A percentile compares a stretch with the other conserved stretches of the same genome.
Conservation (phyloP, 345 rosid species). For the Corymbia maculata region DNA sequence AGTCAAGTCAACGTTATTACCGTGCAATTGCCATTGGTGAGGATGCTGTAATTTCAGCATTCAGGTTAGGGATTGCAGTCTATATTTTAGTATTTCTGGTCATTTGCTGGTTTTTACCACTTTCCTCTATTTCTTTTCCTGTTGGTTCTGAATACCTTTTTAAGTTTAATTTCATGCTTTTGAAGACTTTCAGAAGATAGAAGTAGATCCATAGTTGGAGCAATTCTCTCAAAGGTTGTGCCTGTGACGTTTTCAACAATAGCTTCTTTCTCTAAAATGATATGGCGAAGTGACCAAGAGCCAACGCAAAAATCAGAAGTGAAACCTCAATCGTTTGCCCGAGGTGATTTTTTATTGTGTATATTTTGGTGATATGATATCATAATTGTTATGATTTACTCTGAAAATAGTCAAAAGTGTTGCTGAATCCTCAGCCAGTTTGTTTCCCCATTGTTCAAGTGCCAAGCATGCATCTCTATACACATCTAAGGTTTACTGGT, state of each 20-base stretch:
- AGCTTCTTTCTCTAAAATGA: constrained; percentile 77
- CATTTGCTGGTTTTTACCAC: not conserved
- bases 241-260: constrained; percentile 94
- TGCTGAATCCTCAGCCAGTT: not conserved
- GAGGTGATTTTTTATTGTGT: constrained; percentile 34
- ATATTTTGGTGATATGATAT: not conserved
- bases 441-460: not conserved
- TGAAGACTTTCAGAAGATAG: constrained; percentile 88
- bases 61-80: constrained; percentile 41
- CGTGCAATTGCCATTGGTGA: constrained; percentile 89
- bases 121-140: not conserved
- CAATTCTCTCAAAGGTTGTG: constrained; percentile 84
- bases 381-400: not conserved
- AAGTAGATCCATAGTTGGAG: constrained; percentile 83
- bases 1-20: constrained; percentile 94
- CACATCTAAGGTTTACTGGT: not conserved
- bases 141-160: not conserved
- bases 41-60: constrained; percentile 92
- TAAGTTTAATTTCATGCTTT: not conserved
- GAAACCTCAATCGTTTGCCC: constrained; percentile 78
- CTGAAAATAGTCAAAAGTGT: not conserved
- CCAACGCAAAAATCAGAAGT: constrained; percentile 48
- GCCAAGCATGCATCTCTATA: not conserved
- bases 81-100: not conserved
- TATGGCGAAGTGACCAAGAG: constrained; percentile 74